phyloP scores from a whole-genome alignment of 2,329 filamentous ascomycete genomes.

The Byssoonygena ceratinophila region DNA sequence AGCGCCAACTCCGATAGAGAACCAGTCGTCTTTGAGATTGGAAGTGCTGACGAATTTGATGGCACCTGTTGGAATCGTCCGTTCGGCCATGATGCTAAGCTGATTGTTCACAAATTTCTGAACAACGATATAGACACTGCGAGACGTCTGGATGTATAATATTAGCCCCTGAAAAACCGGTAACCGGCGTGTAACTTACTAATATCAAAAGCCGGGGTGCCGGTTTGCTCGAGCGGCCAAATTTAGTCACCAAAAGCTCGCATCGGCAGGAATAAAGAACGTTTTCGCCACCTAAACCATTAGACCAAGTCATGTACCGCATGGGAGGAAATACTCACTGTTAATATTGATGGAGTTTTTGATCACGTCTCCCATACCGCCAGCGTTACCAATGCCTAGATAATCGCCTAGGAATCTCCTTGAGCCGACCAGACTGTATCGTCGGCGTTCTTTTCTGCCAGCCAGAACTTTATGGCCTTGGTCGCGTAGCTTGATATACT shows the following conservation, averaged over 20 bases:
- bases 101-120: slow-evolving; percentile 75
- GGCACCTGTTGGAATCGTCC: slow-evolving; percentile 68
- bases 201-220: slow-evolving; percentile 76
- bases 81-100: slow-evolving; percentile 68
- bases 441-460: slow-evolving; percentile 77
- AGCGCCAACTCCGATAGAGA: slow-evolving; percentile 80
- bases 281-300: slow-evolving; percentile 46
- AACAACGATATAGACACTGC: slow-evolving; percentile 78
- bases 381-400: slow-evolving; percentile 70
- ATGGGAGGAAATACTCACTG: slow-evolving; percentile 36
- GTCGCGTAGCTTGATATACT: slow-evolving; percentile 79
- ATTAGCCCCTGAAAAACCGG: slow-evolving; percentile 18
- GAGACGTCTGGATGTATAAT: slow-evolving; percentile 48
- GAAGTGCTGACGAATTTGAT: slow-evolving; percentile 83
- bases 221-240: slow-evolving; percentile 89
- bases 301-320: neutral
- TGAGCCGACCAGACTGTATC: slow-evolving; percentile 84
- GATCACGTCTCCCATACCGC: slow-evolving; percentile 70
- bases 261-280: slow-evolving; percentile 83
- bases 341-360: slow-evolving; percentile 62
- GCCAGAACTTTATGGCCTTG: slow-evolving; percentile 72
- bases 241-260: slow-evolving; percentile 84
- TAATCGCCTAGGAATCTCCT: slow-evolving; percentile 93
- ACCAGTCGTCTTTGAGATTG: slow-evolving; percentile 86
- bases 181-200: slow-evolving; percentile 24